These are phyloP conservation scores for Aspergillus ellipticus DNA, from an alignment of 495 filamentous ascomycete species.

Conservation along the genomic window DNA sequence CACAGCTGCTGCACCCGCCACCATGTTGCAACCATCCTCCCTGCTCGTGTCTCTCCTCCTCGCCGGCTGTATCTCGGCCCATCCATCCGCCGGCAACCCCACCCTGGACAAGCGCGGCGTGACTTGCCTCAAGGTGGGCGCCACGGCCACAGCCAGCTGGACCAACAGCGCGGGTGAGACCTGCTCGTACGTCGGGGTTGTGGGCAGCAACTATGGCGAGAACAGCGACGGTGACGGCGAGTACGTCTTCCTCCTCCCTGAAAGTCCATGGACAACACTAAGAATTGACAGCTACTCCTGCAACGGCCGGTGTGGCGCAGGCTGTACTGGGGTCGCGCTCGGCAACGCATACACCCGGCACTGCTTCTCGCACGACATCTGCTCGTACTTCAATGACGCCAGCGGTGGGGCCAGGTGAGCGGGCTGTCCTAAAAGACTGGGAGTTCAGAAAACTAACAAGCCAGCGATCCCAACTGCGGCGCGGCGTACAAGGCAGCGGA, in stretches of 20 bases:
- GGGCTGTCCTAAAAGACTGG: too few species aligned
- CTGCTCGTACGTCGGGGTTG: slow-evolving; percentile 9
- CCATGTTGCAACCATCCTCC: background rate
- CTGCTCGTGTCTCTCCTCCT: background rate
- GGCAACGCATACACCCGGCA: slow-evolving; percentile 15
- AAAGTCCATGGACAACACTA: background rate
- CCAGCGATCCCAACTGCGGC: slow-evolving; percentile 14
- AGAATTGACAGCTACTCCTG: slow-evolving; percentile 10
- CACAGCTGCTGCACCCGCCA: too few species aligned
- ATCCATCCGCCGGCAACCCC: background rate
- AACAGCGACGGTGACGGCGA: slow-evolving; percentile 11
- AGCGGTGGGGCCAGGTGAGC: slow-evolving; percentile 13
- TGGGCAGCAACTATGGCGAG: slow-evolving; percentile 13
- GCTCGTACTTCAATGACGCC: slow-evolving; percentile 12
- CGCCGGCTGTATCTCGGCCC: background rate
- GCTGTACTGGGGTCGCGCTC: slow-evolving; percentile 6
- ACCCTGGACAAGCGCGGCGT: slow-evolving; percentile 9
- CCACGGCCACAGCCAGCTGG: slow-evolving; percentile 12
- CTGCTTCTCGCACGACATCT: slow-evolving; percentile 16
- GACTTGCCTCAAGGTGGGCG: slow-evolving; percentile 10
- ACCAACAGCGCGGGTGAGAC: slow-evolving; percentile 14
- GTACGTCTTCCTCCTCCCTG: slow-evolving; percentile 3
- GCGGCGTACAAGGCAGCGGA: slow-evolving; percentile 8
- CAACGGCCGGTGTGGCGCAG: slow-evolving; percentile 14
- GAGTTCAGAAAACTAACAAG: too few species aligned